Evolutionary conservation across 2,329 filamentous ascomycete species (phyloP).

Genomic region (Bipolaris sorokiniana): DNA sequence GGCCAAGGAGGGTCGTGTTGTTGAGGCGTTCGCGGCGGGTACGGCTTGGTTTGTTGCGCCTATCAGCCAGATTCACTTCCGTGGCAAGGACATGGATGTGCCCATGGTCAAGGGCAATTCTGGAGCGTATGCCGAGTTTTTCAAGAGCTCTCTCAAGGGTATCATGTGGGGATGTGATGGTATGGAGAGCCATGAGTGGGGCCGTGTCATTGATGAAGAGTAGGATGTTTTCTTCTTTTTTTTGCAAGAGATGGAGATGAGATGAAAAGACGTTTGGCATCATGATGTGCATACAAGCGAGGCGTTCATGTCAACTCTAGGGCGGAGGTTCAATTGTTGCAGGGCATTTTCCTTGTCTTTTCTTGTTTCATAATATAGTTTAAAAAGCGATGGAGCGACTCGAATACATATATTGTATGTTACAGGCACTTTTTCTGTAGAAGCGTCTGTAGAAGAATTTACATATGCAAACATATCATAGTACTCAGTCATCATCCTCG

Average conservation of each 20-base stretch:
- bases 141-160: constrained; percentile 56
- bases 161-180: constrained; percentile 58
- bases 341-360: background rate
- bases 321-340: background rate
- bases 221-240: background rate
- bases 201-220: constrained; percentile 52
- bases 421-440: background rate
- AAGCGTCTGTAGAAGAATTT: background rate
- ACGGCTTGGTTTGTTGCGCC: constrained; percentile 69
- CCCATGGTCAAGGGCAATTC: constrained; percentile 50
- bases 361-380: background rate
- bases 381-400: background rate
- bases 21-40: constrained; percentile 86
- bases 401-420: background rate
- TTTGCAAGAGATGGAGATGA: background rate
- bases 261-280: background rate
- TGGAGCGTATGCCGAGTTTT: constrained; percentile 51
- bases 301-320: background rate
- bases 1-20: constrained; percentile 72
- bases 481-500: constrained; percentile 1
- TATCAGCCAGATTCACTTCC: constrained; percentile 54
- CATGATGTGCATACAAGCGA: background rate
- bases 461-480: background rate
- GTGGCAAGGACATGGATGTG: constrained; percentile 52
- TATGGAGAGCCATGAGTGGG: constrained; percentile 56